Percentiles rank a stretch among this genome's conserved stretches.
These are phyloP conservation scores for Rhizoclosmatium sp. DNA, from an alignment of 192 early-diverging fungal genomes.

Conservation along the genomic window DNA sequence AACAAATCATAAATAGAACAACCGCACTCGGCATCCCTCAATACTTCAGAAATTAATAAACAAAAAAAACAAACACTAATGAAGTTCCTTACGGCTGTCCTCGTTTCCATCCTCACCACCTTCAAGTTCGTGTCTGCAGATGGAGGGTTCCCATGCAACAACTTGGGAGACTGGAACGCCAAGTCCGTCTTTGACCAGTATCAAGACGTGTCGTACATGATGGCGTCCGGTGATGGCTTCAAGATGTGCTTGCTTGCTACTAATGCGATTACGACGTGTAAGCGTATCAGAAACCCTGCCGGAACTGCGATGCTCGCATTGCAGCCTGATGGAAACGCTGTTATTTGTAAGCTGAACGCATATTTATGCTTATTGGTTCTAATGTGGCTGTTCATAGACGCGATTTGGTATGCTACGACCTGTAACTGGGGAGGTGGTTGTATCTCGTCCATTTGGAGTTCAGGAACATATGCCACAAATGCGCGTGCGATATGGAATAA, in stretches of 20 bases:
- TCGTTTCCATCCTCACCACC: not conserved
- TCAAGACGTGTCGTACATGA: not conserved
- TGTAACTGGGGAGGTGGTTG: not conserved
- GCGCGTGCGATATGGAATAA: not conserved
- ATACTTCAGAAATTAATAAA: not conserved
- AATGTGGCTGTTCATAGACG: too few relatives aligned
- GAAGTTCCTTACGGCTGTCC: too few relatives aligned
- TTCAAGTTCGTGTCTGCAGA: too few relatives aligned
- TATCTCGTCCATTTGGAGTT: not conserved
- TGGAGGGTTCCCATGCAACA: not conserved
- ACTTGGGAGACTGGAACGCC: not conserved
- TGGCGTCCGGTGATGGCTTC: not conserved
- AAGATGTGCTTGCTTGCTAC: not conserved
- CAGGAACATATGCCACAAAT: not conserved
- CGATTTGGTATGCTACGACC: not conserved
- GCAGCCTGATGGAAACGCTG: not conserved
- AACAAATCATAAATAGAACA: too few relatives aligned
- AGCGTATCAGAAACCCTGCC: not conserved
- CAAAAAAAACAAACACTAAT: too few relatives aligned
- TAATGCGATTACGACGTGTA: not conserved
- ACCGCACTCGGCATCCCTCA: too few relatives aligned
- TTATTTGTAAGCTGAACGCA: not conserved
- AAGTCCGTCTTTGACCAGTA: not conserved
- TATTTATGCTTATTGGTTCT: too few relatives aligned
- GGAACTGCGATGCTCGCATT: not conserved